These are phyloP conservation scores for Hypoxylon cercidicola DNA, from an alignment of 495 filamentous ascomycete species.

Conservation along the genomic window DNA sequence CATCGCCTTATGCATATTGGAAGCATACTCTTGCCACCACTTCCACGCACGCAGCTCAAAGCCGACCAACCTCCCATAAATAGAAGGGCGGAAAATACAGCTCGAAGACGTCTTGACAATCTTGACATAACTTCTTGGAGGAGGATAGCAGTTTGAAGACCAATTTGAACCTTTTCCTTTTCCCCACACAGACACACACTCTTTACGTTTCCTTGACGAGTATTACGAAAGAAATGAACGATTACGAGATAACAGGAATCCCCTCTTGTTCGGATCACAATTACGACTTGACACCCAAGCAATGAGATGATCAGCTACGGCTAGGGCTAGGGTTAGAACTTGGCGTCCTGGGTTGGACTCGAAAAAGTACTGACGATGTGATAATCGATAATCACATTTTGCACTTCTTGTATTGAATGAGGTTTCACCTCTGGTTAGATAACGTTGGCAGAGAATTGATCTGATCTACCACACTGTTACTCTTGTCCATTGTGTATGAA, in stretches of 20 bases:
- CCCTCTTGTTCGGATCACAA: slow-evolving; percentile 44
- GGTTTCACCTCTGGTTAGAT: slow-evolving; percentile 17
- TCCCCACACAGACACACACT: slow-evolving; percentile 21
- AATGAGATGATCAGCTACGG: slow-evolving; percentile 37
- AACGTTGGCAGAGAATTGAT: slow-evolving; percentile 37
- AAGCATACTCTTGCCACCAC: slow-evolving; percentile 11
- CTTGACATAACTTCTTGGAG: slow-evolving; percentile 13
- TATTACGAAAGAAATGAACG: slow-evolving; percentile 44
- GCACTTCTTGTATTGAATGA: slow-evolving; percentile 26
- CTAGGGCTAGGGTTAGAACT: slow-evolving; percentile 44
- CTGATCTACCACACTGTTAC: slow-evolving; percentile 9
- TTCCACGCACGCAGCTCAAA: slow-evolving; percentile 21
- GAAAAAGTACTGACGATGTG: slow-evolving; percentile 41
- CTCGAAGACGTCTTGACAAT: slow-evolving; percentile 18
- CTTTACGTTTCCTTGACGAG: slow-evolving; percentile 36
- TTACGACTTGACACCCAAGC: slow-evolving; percentile 40
- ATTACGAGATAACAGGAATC: slow-evolving; percentile 42
- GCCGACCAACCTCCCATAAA: slow-evolving; percentile 2
- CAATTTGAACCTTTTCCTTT: slow-evolving; percentile 20
- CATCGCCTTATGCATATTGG: slow-evolving; percentile 26
- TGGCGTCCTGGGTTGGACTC: slow-evolving; percentile 44
- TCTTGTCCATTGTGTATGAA: neutral
- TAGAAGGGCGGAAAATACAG: slow-evolving; percentile 15
- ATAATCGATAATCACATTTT: slow-evolving; percentile 18
- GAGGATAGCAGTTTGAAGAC: slow-evolving; percentile 30